Evolutionary conservation across 2,329 filamentous ascomycete genomes (phyloP).

Genomic region (Aspergillus brunneoviolaceus): DNA sequence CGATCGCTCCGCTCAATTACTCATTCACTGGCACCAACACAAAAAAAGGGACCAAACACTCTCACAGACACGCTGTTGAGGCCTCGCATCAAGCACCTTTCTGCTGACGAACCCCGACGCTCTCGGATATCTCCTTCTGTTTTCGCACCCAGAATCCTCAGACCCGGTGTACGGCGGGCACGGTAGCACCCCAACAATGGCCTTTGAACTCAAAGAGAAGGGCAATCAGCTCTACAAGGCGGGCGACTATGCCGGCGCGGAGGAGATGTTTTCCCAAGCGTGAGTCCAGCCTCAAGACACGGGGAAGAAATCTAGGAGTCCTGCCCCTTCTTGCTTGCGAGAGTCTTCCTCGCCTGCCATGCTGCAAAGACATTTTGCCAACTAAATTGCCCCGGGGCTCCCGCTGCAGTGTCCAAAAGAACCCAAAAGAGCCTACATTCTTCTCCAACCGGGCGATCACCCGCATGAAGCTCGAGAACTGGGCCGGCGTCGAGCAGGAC

Average conservation of each 20-base stretch:
- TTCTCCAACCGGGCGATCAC: conserved; percentile 90
- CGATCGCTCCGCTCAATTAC: conserved; percentile 4
- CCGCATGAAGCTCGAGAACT: conserved; percentile 70
- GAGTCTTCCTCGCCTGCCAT: neutral
- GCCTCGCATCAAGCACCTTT: neutral
- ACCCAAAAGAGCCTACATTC: conserved; percentile 72
- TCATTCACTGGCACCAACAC: neutral
- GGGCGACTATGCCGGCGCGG: conserved; percentile 46
- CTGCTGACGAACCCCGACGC: neutral
- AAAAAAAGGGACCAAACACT: neutral
- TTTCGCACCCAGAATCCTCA: neutral
- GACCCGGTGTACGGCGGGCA: neutral
- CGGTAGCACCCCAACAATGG: conserved; percentile 22
- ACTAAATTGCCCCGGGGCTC: neutral
- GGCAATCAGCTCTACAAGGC: conserved; percentile 49
- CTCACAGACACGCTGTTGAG: neutral
- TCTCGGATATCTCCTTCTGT: neutral
- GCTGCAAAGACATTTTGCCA: conserved; percentile 2
- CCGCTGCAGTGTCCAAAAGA: conserved; percentile 65
- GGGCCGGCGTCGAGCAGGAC: conserved; percentile 74
- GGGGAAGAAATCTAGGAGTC: neutral
- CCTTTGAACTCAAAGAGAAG: conserved; percentile 44
- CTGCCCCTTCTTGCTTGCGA: neutral
- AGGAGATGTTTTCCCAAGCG: conserved; percentile 50
- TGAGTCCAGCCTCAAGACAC: conserved; percentile 24